phyloP scores from a whole-genome alignment of 371 early-diverging fungal species.

The Mucor saturninus region DNA sequence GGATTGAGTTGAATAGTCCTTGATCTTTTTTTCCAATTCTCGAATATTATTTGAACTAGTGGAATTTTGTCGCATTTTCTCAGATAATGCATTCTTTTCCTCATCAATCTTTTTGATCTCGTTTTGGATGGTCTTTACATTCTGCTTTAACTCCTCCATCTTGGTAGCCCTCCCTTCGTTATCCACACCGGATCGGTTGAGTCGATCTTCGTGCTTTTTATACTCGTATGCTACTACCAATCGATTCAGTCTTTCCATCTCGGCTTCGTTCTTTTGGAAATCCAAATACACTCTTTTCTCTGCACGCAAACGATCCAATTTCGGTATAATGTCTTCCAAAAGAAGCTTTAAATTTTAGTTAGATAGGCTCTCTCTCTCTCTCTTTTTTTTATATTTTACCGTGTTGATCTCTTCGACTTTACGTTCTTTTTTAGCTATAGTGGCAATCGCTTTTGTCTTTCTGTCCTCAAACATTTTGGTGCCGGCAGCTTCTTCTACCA shows the following conservation, averaged over 20 bases:
- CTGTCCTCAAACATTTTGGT: conserved; percentile 98
- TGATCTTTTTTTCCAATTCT: conserved; percentile 69
- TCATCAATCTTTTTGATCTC: conserved; percentile 56
- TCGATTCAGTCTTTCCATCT: conserved; percentile 82
- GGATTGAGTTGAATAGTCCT: conserved; percentile 76
- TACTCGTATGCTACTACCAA: conserved; percentile 88
- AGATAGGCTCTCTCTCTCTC: background rate
- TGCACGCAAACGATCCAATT: conserved; percentile 86
- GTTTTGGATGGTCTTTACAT: conserved; percentile 38
- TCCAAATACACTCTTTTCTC: conserved; percentile 93
- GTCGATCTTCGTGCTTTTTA: conserved; percentile 55
- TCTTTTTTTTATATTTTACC: background rate
- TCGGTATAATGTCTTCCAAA: conserved; percentile 92
- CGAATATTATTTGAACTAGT: conserved; percentile 68
- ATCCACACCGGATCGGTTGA: conserved; percentile 48
- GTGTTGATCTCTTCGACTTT: conserved; percentile 92
- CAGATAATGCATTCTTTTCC: conserved; percentile 48
- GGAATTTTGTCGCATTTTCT: conserved; percentile 34
- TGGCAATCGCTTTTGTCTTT: conserved; percentile 93
- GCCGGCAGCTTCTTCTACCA: conserved; percentile 99
- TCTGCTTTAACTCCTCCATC: conserved; percentile 34
- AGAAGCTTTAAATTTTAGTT: conserved; percentile 46
- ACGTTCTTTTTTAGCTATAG: conserved; percentile 95
- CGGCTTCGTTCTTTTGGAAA: conserved; percentile 89
- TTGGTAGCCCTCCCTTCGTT: conserved; percentile 36